Conservation (phyloP, 345 rosid genomes). For the Citrus australasica region DNA sequence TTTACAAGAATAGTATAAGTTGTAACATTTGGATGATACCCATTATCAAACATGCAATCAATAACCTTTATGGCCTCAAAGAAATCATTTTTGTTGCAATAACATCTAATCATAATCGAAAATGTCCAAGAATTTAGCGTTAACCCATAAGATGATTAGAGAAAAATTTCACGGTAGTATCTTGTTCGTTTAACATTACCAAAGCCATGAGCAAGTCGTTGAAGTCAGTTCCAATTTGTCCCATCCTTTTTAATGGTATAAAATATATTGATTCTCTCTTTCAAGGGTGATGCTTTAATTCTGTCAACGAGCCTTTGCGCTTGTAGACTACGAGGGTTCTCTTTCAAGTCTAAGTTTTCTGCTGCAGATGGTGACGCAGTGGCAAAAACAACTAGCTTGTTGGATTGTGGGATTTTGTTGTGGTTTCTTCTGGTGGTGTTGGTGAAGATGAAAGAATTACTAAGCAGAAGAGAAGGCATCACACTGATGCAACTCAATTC, state of each 20-base stretch:
- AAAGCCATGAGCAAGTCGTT: constrained; percentile 40
- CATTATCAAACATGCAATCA: constrained; percentile 38
- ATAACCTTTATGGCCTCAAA: constrained; percentile 40
- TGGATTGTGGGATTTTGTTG: neutral
- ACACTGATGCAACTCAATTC: too few relatives aligned
- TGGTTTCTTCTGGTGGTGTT: neutral
- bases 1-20: constrained; percentile 37
- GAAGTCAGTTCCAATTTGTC: constrained; percentile 19
- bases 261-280: constrained; percentile 22
- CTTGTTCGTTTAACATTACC: constrained; percentile 30
- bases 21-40: constrained; percentile 35
- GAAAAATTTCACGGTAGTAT: constrained; percentile 30
- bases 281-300: constrained; percentile 2
- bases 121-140: constrained; percentile 40
- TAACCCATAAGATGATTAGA: constrained; percentile 24
- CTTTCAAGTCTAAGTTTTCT: neutral
- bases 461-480: constrained; percentile 18
- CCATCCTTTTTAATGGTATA: constrained; percentile 16
- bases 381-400: constrained; percentile 12
- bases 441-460: neutral
- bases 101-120: constrained; percentile 39
- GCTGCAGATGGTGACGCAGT: neutral
- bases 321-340: neutral
- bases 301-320: neutral
- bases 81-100: constrained; percentile 37